Base-by-base conservation (phyloP, 2,329 filamentous ascomycete genomes). In the Colletotrichum sp. region DNA sequence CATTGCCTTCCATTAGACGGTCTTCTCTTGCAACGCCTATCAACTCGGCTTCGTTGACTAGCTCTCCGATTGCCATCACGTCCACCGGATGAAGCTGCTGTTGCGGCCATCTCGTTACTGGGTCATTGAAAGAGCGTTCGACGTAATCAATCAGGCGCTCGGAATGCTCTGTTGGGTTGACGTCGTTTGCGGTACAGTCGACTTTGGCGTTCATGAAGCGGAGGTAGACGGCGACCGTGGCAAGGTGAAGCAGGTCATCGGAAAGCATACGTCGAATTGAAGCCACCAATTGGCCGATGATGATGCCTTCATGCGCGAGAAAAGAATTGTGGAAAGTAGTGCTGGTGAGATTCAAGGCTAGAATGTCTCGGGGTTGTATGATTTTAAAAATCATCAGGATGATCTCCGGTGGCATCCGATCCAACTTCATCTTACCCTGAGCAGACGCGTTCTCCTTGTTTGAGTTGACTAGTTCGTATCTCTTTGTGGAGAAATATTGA, bases 401-500 rank as follows among this genome's bases (percentile, higher is more conserved):
- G 0, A 48, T 48, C 39, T 48, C 39, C 18, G 39, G 39, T 48
- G 9, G 39, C 39, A 48, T 48, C 39, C 9, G 39, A 12, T 48
- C 39, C 39, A 48, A 22, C 9, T 0, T 48, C 18, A 0, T 48
- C 18, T 48, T 48, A 0, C 18, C 18, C 39, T 48, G 39, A 48
- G 8, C 0, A 48, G 18, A n/a, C 0, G 39, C 39, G 18, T 48
- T 48, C 5, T n/a, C 9, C 39, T 0, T 18, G 39, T 48, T 48
- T 48, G 39, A 1, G 18, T 0, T 48, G 39, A 18, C 39, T 48
- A 2, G 18, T 48, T 48, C 39, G 39, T n/a, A 0, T 0, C 39
- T 44, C n/a, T n/a, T n/a, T n/a, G 36, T 1, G 8, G 36, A 18
- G 16, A 30, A 9, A 30, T 30, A 9, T 9, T 9, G 8, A 7